Base-by-base conservation (phyloP, 768 basidiomycete genomes). In the Boletellus ananas region DNA sequence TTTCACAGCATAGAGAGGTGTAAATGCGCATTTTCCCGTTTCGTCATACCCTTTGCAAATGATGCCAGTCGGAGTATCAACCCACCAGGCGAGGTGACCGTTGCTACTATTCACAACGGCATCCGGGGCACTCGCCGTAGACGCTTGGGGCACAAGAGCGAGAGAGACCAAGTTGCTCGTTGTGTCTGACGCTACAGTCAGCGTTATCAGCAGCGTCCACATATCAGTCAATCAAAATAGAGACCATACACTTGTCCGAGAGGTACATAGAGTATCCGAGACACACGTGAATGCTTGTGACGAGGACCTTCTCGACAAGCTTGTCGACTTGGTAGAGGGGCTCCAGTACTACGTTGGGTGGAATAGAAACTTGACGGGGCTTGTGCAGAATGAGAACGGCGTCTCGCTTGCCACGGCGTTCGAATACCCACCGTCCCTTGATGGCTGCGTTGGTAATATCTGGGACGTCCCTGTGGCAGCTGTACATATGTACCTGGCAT, bases 261-360 rank as follows among this genome's bases (percentile, higher is more conserved):
- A 66, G 50, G 33, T 66, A 73, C 60, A 70, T 62, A n/a, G 60
- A 61, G 41, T 61, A 62, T 0, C 69, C 70, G 13, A 62, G 58
- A 31, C 69, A 72, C 0, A 59, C 43, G 21, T 68, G 48, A 10
- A 60, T 54, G 34, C 54, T 61, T 0, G 69, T 73, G 38, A 72
- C 69, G 34, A 72, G 57, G 27, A 33, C 52, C 40, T 65, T 72
- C 45, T 66, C 49, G 9, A 58, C 47, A 18, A 72, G 57, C 12
- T 50, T 57, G 18, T 55, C 58, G 6, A 67, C 48, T 12, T 59
- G 36, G 47, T 61, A 59, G 34, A 73, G 55, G 0, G 47, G 54
- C 8, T 63, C 58, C 18, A 72, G 52, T 3, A 70, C 45, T 3
- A 56, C 52, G 0, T 58, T 45, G 2, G 45, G 51, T 1, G 64